These are phyloP conservation scores for Oxalis stricta DNA, from an alignment of 441 rosid species.

Conservation along the genomic window DNA sequence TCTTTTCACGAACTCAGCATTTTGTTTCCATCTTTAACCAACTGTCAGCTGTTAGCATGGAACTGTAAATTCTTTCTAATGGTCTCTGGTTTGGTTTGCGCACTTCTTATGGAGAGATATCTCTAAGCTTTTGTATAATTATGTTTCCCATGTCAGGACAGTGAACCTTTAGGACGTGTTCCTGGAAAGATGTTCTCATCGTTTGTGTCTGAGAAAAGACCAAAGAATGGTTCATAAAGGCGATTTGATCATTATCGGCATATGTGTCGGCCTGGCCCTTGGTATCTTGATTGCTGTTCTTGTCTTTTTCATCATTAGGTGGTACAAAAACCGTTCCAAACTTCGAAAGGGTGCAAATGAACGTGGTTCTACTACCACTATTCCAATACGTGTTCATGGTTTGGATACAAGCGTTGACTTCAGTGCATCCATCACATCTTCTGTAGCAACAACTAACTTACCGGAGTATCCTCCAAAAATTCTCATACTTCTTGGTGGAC, in stretches of 20 bases:
- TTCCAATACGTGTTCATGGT: conserved; percentile 67
- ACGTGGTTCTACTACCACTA: conserved; percentile 33
- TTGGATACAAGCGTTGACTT: conserved; percentile 56
- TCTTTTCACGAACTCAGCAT: too few relatives aligned
- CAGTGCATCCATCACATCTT: conserved; percentile 38
- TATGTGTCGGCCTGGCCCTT: conserved; percentile 62
- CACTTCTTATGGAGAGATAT: background rate
- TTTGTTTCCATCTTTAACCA: too few relatives aligned
- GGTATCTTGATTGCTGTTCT: conserved; percentile 64
- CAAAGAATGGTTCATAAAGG: conserved; percentile 37
- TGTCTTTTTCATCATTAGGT: conserved; percentile 40
- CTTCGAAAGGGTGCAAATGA: conserved; percentile 38
- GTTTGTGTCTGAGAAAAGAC: conserved; percentile 19
- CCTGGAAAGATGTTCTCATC: conserved; percentile 33
- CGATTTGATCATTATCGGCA: conserved; percentile 49
- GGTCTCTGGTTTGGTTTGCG: too few relatives aligned
- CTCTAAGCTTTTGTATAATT: background rate
- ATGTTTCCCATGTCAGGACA: conserved; percentile 10
- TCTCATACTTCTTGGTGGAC: conserved; percentile 41
- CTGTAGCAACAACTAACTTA: conserved; percentile 19
- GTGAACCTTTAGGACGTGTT: conserved; percentile 14
- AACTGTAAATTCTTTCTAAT: too few relatives aligned
- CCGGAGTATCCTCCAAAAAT: conserved; percentile 25
- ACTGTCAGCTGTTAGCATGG: too few relatives aligned
- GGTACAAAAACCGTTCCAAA: conserved; percentile 48